These are phyloP conservation scores for Irpex sp. DNA, from an alignment of 1,284 basidiomycete species.

Conservation along the genomic window DNA sequence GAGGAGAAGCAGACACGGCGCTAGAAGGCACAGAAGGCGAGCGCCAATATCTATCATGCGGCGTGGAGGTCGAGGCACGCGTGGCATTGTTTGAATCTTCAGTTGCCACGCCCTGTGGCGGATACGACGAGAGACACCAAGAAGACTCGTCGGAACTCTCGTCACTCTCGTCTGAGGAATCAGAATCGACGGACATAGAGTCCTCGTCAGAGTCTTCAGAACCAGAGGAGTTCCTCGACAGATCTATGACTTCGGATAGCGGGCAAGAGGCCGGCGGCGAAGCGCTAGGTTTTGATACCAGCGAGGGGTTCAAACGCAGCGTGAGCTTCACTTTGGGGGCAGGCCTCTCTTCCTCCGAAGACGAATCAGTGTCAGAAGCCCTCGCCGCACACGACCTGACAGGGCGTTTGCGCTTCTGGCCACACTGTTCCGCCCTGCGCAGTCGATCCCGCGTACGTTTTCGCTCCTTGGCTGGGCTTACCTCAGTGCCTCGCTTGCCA, in stretches of 20 bases:
- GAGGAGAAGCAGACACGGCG: conserved; percentile 56
- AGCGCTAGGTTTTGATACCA: conserved; percentile 29
- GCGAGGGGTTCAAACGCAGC: conserved; percentile 52
- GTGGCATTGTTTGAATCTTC: conserved; percentile 44
- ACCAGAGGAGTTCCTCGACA: conserved; percentile 28
- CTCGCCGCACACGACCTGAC: conserved; percentile 43
- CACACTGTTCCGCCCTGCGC: conserved; percentile 41
- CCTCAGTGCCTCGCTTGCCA: conserved; percentile 32
- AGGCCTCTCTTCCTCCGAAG: conserved; percentile 41
- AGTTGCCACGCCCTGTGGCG: conserved; percentile 45
- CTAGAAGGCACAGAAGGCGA: conserved; percentile 54
- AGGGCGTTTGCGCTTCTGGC: conserved; percentile 69
- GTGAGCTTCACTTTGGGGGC: conserved; percentile 68
- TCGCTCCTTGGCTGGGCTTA: conserved; percentile 32
- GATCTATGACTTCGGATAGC: conserved; percentile 35
- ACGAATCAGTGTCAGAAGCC: conserved; percentile 41
- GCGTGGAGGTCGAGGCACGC: conserved; percentile 18
- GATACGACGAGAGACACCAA: conserved; percentile 35
- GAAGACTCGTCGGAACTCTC: conserved; percentile 23
- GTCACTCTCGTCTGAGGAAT: conserved; percentile 17
- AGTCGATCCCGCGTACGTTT: conserved; percentile 36
- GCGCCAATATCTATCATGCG: conserved; percentile 34
- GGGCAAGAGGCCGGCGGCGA: conserved; percentile 19
- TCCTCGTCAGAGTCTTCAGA: conserved; percentile 22
- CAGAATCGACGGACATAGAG: conserved; percentile 27